Evolutionary conservation across 352 stramenopile species (phyloP).

Genomic region (Globisporangium canariense): DNA sequence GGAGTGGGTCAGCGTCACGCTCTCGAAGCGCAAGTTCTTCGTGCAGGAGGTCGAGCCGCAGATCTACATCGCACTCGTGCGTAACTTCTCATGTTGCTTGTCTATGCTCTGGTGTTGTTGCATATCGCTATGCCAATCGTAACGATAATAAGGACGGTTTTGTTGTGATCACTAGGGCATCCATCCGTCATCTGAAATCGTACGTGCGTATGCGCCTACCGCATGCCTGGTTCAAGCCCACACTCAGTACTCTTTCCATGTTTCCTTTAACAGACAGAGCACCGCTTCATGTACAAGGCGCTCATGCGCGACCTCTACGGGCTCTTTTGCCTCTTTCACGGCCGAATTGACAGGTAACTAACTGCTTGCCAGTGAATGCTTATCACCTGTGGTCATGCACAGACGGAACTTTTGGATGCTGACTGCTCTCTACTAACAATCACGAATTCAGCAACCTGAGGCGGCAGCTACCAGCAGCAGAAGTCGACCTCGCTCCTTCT

Average conservation of each 20-base stretch:
- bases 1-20: constrained; percentile 45
- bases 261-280: constrained; percentile 25
- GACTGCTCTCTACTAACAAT: neutral
- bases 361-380: too few species aligned
- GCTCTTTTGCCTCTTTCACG: constrained; percentile 54
- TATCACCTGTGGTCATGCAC: too few species aligned
- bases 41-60: constrained; percentile 53
- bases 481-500: neutral
- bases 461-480: neutral
- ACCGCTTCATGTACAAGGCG: constrained; percentile 30
- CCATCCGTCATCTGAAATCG: constrained; percentile 26
- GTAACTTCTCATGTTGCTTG: neutral
- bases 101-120: too few species aligned
- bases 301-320: constrained; percentile 46
- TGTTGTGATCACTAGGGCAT: constrained; percentile 21
- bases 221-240: neutral
- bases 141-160: too few species aligned
- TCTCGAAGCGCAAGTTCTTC: constrained; percentile 38
- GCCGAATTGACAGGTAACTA: constrained; percentile 37
- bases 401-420: neutral
- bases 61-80: constrained; percentile 60
- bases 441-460: constrained; percentile 17
- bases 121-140: too few species aligned
- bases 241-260: neutral
- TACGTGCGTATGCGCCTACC: constrained; percentile 12